These are phyloP conservation scores for Irpex lacteus DNA, from an alignment of 1,284 basidiomycete species.

Conservation along the genomic window DNA sequence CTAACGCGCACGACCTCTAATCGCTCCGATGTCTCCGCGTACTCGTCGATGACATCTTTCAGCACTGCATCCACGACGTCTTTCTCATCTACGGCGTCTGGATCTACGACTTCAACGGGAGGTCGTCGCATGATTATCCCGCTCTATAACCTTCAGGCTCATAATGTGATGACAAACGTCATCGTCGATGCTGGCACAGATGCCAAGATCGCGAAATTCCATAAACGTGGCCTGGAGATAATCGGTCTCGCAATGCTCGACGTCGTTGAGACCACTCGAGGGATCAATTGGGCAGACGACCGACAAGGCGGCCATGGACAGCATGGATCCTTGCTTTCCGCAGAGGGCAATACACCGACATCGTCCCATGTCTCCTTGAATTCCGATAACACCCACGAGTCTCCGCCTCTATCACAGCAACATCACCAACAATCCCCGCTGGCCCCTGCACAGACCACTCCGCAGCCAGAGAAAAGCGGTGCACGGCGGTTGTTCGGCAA, in stretches of 20 bases:
- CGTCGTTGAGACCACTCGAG: constrained; percentile 75
- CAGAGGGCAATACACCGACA: constrained; percentile 30
- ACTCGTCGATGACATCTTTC: constrained; percentile 28
- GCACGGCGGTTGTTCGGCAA: constrained; percentile 71
- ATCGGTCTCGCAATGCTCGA: constrained; percentile 77
- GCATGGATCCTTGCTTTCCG: constrained; percentile 13
- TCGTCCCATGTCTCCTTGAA: constrained; percentile 40
- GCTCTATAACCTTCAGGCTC: constrained; percentile 90
- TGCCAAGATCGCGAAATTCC: constrained; percentile 89
- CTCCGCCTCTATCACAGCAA: constrained; percentile 14
- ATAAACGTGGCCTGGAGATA: constrained; percentile 82
- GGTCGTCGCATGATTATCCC: constrained; percentile 76
- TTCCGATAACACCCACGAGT: constrained; percentile 27
- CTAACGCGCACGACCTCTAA: constrained; percentile 39
- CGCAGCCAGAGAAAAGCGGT: constrained; percentile 18
- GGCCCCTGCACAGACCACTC: constrained; percentile 17
- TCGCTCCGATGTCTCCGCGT: constrained; percentile 49
- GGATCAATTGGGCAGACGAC: constrained; percentile 13
- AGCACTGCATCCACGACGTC: constrained; percentile 39
- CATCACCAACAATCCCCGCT: constrained; percentile 13
- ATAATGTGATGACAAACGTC: constrained; percentile 90
- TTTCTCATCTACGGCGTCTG: constrained; percentile 45
- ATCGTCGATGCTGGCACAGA: constrained; percentile 94
- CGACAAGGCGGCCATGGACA: neutral
- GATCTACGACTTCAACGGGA: constrained; percentile 46